Conservation (phyloP, 1,284 basidiomycete genomes). For the Irpex lacteus region DNA sequence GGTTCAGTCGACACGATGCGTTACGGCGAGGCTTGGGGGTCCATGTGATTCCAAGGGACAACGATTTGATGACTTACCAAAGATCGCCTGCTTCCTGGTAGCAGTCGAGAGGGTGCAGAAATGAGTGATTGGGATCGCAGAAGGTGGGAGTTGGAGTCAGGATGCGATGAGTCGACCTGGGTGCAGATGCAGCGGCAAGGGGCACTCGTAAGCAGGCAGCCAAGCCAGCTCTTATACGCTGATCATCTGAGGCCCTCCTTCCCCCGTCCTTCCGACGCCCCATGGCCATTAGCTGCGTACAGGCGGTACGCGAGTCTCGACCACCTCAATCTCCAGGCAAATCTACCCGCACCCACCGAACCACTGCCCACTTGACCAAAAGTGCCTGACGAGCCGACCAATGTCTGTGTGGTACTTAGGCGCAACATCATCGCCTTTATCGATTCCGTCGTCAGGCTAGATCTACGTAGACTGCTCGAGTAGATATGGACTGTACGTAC, state of each 20-base stretch:
- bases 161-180: background rate
- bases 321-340: background rate
- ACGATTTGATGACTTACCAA: background rate
- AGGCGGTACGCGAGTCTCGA: constrained; percentile 1
- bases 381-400: constrained; percentile 6
- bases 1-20: background rate
- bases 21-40: background rate
- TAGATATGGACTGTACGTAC: no score
- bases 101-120: background rate
- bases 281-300: background rate
- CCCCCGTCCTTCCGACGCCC: background rate
- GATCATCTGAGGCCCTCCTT: background rate
- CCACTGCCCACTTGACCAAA: background rate
- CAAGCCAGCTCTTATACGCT: background rate
- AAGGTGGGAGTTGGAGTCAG: background rate
- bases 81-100: background rate
- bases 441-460: background rate
- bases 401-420: constrained; percentile 4
- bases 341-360: background rate
- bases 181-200: background rate
- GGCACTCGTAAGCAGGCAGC: background rate
- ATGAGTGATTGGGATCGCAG: background rate
- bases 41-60: background rate
- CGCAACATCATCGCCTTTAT: constrained; percentile 7
- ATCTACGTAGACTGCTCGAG: background rate